Evolutionary conservation across 139 green algal genomes (phyloP).

Genomic region (Coelastrella sp.): DNA sequence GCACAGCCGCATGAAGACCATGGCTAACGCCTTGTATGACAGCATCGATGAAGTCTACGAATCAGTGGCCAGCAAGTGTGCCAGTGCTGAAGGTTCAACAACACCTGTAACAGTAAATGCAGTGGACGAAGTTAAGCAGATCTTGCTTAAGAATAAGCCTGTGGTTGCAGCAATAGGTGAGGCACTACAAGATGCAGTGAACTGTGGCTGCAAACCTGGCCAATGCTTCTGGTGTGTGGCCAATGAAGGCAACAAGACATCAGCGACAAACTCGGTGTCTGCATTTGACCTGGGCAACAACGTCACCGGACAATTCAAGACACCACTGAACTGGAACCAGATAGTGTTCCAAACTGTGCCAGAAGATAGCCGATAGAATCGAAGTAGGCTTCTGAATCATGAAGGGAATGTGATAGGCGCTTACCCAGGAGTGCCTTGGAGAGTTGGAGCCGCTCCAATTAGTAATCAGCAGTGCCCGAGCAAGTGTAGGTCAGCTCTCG

Average conservation of each 20-base stretch:
- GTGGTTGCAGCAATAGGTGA: conserved; percentile 15
- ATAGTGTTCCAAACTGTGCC: background rate
- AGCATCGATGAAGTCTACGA: conserved; percentile 38
- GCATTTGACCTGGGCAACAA: conserved; percentile 44
- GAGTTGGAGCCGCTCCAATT: no score
- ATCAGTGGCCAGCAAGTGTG: conserved; percentile 29
- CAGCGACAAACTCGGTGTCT: background rate
- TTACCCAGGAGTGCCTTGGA: no score
- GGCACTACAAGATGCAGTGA: conserved; percentile 41
- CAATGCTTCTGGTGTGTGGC: conserved; percentile 47
- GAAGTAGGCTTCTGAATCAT: no score
- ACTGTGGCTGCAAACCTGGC: conserved; percentile 46
- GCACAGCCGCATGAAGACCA: conserved; percentile 37
- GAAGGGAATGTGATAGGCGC: no score
- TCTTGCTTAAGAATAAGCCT: conserved; percentile 27
- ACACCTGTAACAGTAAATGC: conserved; percentile 16
- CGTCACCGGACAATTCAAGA: conserved; percentile 19
- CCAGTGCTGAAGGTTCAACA: background rate
- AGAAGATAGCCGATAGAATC: background rate
- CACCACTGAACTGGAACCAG: conserved; percentile 46
- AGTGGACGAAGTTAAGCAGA: conserved; percentile 9
- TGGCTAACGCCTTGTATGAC: conserved; percentile 44
- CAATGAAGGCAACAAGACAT: background rate
- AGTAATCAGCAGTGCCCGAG: no score
- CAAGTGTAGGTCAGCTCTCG: no score